A percentile compares a stretch with the other conserved stretches of the same genome.
Conservation (phyloP, 345 rosid genomes). For the Tarenaya hassleriana region DNA sequence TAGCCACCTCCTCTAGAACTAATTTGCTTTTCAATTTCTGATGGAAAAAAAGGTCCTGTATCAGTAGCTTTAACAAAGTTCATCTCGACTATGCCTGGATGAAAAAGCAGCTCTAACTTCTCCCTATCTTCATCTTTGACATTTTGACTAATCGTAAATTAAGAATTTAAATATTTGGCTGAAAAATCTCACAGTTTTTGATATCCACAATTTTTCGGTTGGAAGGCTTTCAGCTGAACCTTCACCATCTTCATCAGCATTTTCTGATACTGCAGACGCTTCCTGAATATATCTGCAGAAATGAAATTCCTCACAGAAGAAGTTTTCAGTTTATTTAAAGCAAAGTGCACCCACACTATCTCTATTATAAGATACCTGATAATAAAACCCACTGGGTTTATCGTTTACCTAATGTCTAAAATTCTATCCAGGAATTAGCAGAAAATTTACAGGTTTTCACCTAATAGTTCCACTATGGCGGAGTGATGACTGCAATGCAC, state of each 20-base stretch:
- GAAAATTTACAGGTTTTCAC: slow-evolving; percentile 31
- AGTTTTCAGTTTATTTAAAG: slow-evolving; percentile 15
- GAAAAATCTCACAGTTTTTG: slow-evolving; percentile 41
- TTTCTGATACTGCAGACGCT: slow-evolving; percentile 43
- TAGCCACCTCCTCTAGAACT: slow-evolving; percentile 34
- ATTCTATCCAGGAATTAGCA: slow-evolving; percentile 2
- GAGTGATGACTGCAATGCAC: slow-evolving; percentile 82
- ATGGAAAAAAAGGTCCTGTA: not conserved
- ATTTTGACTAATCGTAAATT: slow-evolving; percentile 6
- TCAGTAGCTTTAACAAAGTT: slow-evolving; percentile 13
- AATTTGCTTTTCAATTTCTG: slow-evolving; percentile 32
- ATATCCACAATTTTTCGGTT: slow-evolving; percentile 41
- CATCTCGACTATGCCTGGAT: not conserved
- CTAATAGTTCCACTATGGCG: slow-evolving; percentile 76
- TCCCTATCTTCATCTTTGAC: slow-evolving; percentile 17
- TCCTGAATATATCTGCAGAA: slow-evolving; percentile 50
- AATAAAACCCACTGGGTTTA: not conserved
- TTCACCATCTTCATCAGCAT: slow-evolving; percentile 47
- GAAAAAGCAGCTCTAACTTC: slow-evolving; percentile 1
- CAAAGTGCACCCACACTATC: slow-evolving; percentile 8
- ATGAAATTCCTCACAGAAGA: slow-evolving; percentile 6
- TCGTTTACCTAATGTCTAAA: too few relatives aligned
- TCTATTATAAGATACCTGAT: slow-evolving; percentile 6
- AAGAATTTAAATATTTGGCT: not conserved
- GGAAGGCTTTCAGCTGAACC: slow-evolving; percentile 41